Percentiles rank a stretch among this genome's conserved stretches.
Evolutionary conservation across 495 filamentous ascomycete genomes (phyloP).

Genomic region (Aspergillus bertholletiae): DNA sequence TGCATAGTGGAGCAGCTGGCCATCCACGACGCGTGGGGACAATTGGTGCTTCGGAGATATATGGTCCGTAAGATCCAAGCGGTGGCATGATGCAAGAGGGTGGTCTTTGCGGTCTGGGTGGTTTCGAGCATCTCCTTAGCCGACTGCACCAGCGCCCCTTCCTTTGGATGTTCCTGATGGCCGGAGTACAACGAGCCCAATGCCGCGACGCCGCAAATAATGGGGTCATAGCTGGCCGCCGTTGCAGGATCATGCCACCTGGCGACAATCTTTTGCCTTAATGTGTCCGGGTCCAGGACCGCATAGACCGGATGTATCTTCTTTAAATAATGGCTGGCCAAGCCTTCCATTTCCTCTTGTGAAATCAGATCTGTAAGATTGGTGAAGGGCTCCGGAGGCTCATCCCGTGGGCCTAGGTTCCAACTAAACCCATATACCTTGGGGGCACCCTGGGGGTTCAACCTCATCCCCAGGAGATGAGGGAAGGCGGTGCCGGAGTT

Average conservation of each 20-base stretch:
- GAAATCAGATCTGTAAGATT: slow-evolving; percentile 33
- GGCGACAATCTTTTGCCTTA: slow-evolving; percentile 20
- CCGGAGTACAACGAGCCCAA: slow-evolving; percentile 39
- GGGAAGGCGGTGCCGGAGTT: slow-evolving; percentile 7
- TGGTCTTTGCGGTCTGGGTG: slow-evolving; percentile 15
- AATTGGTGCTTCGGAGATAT: slow-evolving; percentile 41
- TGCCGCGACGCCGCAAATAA: slow-evolving; percentile 37
- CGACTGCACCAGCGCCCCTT: slow-evolving; percentile 30
- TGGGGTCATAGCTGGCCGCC: slow-evolving; percentile 29
- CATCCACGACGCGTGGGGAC: slow-evolving; percentile 47
- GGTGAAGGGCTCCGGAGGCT: slow-evolving; percentile 30
- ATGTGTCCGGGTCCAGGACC: slow-evolving; percentile 35
- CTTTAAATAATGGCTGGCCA: slow-evolving; percentile 40
- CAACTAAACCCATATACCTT: slow-evolving; percentile 3
- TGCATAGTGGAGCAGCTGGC: slow-evolving; percentile 48
- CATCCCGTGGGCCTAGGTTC: slow-evolving; percentile 4
- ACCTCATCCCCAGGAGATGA: neutral
- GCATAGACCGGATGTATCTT: slow-evolving; percentile 44
- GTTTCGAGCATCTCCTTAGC: slow-evolving; percentile 35
- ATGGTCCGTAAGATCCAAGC: slow-evolving; percentile 44
- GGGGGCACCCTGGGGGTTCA: neutral
- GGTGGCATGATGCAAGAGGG: slow-evolving; percentile 29
- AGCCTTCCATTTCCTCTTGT: slow-evolving; percentile 24
- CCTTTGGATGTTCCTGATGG: slow-evolving; percentile 19
- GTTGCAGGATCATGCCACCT: slow-evolving; percentile 25